A percentile compares a stretch with the other conserved stretches of the same genome.
phyloP scores from a whole-genome alignment of 352 stramenopile genomes.

The Phytophthora pseudosyringae region DNA sequence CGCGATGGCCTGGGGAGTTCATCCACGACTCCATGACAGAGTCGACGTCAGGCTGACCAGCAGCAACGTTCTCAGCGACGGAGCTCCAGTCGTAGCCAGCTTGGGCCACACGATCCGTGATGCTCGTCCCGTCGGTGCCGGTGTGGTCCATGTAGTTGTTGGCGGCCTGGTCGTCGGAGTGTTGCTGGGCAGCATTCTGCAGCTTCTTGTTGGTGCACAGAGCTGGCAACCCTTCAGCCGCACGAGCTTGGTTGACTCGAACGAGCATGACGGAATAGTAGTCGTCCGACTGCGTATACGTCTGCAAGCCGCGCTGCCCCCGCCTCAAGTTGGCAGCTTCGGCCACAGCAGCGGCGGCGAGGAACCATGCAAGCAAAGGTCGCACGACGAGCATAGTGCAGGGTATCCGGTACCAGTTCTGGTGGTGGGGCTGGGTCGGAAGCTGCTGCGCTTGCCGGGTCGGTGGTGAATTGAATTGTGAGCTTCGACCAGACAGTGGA shows the following conservation, averaged over 20 bases:
- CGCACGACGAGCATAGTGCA: conserved; percentile 20
- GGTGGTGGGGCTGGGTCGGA: conserved; percentile 14
- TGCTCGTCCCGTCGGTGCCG: conserved; percentile 44
- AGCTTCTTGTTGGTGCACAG: conserved; percentile 52
- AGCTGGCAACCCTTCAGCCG: conserved; percentile 27
- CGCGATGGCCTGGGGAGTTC: conserved; percentile 37
- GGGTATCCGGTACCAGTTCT: conserved; percentile 18
- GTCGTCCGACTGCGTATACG: conserved; percentile 27
- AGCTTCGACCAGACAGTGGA: neutral
- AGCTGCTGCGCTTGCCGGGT: conserved; percentile 21
- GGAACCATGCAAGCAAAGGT: conserved; percentile 13
- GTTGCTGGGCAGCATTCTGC: conserved; percentile 23
- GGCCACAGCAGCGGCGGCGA: conserved; percentile 8
- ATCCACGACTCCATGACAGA: conserved; percentile 45
- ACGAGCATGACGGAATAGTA: conserved; percentile 40
- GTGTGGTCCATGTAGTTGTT: conserved; percentile 60
- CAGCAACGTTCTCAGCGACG: conserved; percentile 48
- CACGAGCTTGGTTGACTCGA: conserved; percentile 49
- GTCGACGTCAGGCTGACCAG: conserved; percentile 38
- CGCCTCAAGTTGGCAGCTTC: conserved; percentile 28
- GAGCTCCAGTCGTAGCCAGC: conserved; percentile 51
- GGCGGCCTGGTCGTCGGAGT: conserved; percentile 50
- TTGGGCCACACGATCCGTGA: conserved; percentile 37
- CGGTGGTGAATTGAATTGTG: conserved; percentile 27
- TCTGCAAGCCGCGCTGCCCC: conserved; percentile 27